phyloP scores from a whole-genome alignment of 768 basidiomycete species.

The Kwoniella mangroviensis region DNA sequence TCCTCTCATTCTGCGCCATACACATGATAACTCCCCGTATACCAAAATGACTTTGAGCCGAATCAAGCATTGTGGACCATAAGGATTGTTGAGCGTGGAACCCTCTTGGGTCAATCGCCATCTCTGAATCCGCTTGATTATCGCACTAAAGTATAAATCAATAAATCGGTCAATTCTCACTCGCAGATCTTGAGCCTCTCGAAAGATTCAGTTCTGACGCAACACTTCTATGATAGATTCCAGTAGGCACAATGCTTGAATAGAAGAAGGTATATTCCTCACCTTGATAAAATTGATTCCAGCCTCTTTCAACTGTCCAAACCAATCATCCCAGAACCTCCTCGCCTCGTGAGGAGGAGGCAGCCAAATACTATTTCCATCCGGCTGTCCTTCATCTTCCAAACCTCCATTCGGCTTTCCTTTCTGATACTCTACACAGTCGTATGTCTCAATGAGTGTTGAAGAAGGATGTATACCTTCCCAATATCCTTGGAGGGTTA shows the following conservation, averaged over 20 bases:
- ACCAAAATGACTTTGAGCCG: constrained; percentile 36
- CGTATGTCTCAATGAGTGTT: constrained; percentile 28
- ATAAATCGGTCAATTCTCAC: background rate
- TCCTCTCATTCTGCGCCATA: constrained; percentile 50
- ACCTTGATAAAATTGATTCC: constrained; percentile 49
- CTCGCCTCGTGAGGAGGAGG: constrained; percentile 36
- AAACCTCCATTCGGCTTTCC: constrained; percentile 28
- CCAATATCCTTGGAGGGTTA: constrained; percentile 51
- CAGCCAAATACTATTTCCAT: constrained; percentile 29
- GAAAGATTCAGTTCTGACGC: no score
- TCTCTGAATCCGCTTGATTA: constrained; percentile 44
- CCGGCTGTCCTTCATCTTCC: constrained; percentile 14
- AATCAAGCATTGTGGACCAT: constrained; percentile 43
- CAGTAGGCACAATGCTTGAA: no score
- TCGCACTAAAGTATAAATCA: constrained; percentile 32
- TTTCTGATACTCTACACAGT: constrained; percentile 23
- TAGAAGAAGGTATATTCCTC: constrained; percentile 3
- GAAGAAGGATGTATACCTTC: constrained; percentile 34
- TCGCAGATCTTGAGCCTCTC: no score
- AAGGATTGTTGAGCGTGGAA: constrained; percentile 31
- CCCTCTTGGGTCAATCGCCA: constrained; percentile 13
- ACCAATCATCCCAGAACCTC: constrained; percentile 48
- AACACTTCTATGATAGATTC: no score
- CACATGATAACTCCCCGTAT: constrained; percentile 41
- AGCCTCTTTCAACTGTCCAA: constrained; percentile 28